phyloP scores from a whole-genome alignment of 768 basidiomycete genomes.

The Suillus subaureus region DNA sequence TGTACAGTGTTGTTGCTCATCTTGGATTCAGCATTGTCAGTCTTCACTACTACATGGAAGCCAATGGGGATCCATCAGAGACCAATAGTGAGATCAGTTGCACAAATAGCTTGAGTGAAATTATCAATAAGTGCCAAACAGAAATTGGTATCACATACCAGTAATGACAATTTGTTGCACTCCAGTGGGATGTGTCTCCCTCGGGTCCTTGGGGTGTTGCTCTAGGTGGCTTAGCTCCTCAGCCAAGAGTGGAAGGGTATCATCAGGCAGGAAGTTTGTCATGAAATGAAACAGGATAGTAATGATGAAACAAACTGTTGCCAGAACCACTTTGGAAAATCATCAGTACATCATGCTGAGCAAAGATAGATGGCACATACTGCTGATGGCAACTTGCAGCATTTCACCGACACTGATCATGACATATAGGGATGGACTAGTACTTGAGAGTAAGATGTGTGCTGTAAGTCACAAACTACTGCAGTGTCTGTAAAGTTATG shows the following conservation, averaged over 20 bases:
- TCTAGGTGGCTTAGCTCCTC: too few relatives aligned
- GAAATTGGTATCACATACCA: not conserved
- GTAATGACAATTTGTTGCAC: not conserved
- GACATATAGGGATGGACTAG: not conserved
- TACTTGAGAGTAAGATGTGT: too few relatives aligned
- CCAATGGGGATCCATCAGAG: conserved; percentile 4
- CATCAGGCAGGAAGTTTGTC: not conserved
- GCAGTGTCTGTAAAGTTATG: too few relatives aligned
- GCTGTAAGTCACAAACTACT: too few relatives aligned
- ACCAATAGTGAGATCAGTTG: conserved; percentile 9
- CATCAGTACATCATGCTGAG: not conserved
- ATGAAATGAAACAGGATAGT: not conserved
- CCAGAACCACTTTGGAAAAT: not conserved
- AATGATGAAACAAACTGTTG: not conserved
- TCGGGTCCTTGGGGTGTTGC: too few relatives aligned
- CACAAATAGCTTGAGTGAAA: conserved; percentile 12
- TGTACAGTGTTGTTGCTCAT: not conserved
- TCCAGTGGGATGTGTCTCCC: too few relatives aligned
- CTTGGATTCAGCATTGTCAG: not conserved
- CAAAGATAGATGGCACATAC: not conserved
- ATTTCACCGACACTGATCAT: not conserved
- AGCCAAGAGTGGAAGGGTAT: too few relatives aligned
- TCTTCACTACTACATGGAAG: conserved; percentile 10
- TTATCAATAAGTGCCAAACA: not conserved
- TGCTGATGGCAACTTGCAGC: not conserved